Percentiles rank a stretch among this genome's conserved stretches.
phyloP scores from a whole-genome alignment of 305 asterid species.

The Solanum hybrid region DNA sequence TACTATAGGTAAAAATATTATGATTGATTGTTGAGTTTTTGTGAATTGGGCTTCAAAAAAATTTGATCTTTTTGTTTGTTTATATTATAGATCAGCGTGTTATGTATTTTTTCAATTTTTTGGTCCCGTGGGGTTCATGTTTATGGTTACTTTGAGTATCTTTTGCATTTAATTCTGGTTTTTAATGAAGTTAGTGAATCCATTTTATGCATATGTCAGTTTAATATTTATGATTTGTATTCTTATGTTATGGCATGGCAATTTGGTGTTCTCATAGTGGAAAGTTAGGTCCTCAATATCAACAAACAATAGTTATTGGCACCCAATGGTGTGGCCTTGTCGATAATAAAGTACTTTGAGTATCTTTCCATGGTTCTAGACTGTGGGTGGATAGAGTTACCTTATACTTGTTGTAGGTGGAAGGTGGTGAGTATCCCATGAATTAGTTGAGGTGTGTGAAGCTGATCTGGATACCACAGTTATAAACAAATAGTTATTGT shows the following conservation, averaged over 20 bases:
- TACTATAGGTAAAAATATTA: conserved; percentile 47
- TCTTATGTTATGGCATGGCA: not conserved
- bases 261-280: not conserved
- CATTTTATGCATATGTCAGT: not conserved
- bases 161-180: not conserved
- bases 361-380: no score
- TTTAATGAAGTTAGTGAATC: not conserved
- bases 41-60: not conserved
- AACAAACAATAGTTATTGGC: no score
- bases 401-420: no score
- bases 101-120: not conserved
- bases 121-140: not conserved
- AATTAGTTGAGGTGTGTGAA: no score
- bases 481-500: not conserved
- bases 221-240: not conserved
- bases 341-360: no score
- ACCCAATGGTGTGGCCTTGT: no score
- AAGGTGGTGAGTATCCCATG: no score
- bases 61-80: not conserved
- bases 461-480: no score
- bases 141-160: not conserved
- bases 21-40: not conserved
- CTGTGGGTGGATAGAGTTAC: no score
- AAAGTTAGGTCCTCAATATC: not conserved
- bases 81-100: not conserved